A percentile compares a stretch with the other conserved stretches of the same genome.
Conservation (phyloP, 78 protist genomes). For the Emiliania huxleyi region DNA sequence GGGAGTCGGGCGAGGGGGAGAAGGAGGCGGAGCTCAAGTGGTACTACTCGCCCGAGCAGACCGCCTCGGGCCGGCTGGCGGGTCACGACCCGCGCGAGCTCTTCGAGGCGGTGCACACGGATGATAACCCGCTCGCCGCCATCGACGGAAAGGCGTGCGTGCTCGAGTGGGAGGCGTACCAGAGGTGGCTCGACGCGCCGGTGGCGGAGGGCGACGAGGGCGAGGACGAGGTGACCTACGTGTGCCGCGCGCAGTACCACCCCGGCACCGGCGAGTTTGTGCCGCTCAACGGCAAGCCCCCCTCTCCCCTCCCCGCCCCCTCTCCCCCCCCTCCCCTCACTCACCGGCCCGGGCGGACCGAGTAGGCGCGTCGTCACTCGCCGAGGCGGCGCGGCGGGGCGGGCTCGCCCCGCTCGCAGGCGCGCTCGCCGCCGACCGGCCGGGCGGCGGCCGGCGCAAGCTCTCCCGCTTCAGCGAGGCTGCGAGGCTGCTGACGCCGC, state of each 20-base stretch:
- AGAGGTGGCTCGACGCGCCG: not conserved
- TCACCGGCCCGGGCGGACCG: too few species aligned
- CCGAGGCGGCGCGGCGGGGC: not conserved
- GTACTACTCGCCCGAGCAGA: not conserved
- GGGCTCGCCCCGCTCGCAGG: not conserved
- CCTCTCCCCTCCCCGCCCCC: too few species aligned
- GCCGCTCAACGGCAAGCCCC: not conserved
- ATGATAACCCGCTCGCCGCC: not conserved
- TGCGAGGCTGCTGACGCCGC: not conserved
- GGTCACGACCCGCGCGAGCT: not conserved
- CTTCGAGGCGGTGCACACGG: not conserved
- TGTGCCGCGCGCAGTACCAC: not conserved
- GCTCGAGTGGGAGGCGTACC: not conserved
- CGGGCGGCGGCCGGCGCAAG: not conserved
- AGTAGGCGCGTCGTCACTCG: not conserved
- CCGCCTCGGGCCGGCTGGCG: not conserved
- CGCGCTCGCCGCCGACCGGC: not conserved
- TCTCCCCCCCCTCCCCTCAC: too few species aligned
- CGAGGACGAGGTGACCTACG: not conserved
- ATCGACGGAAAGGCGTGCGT: not conserved
- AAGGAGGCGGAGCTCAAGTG: not conserved
- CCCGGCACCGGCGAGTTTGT: not conserved
- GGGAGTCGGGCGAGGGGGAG: not conserved
- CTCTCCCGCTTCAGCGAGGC: not conserved
- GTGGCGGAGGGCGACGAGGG: not conserved